A percentile compares a stretch with the other conserved stretches of the same genome.
phyloP scores from a whole-genome alignment of 768 basidiomycete species.

The Mycena capillaripes region DNA sequence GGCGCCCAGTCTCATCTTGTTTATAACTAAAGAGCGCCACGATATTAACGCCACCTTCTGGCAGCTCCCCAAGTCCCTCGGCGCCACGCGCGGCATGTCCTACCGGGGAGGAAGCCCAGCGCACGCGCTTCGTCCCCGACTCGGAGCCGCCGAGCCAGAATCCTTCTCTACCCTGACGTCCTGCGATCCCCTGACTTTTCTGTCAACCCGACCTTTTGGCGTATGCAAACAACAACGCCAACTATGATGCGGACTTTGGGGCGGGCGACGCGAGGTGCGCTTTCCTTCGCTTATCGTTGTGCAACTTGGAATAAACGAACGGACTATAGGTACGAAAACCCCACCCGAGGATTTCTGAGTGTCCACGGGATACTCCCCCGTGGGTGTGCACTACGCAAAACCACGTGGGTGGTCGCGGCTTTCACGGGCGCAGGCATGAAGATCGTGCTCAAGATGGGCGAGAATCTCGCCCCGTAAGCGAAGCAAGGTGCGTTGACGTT shows the following conservation, averaged over 20 bases:
- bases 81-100: conserved; percentile 79
- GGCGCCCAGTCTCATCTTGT: not conserved
- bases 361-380: conserved; percentile 95
- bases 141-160: conserved; percentile 96
- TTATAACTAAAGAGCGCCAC: too few species aligned
- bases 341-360: conserved; percentile 55
- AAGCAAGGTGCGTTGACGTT: conserved; percentile 72
- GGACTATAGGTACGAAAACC: too few species aligned
- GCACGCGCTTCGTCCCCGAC: conserved; percentile 88
- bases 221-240: conserved; percentile 9
- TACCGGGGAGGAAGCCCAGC: conserved; percentile 93
- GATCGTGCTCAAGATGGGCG: conserved; percentile 93
- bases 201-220: conserved; percentile 27
- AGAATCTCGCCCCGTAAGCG: conserved; percentile 97
- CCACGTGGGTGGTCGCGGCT: conserved; percentile 92
- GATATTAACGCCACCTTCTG: too few species aligned
- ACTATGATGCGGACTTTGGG: conserved; percentile 19
- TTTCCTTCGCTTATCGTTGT: not conserved
- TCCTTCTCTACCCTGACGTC: conserved; percentile 89
- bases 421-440: conserved; percentile 95
- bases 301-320: too few species aligned
- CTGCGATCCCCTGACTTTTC: conserved; percentile 66
- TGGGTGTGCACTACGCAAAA: conserved; percentile 92
- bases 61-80: conserved; percentile 76
- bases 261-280: not conserved